Evolutionary conservation across 805 yeast species (phyloP), one percentile per base, ranked within the genome.

Genomic region (Suhomyces emberorum): DNA sequence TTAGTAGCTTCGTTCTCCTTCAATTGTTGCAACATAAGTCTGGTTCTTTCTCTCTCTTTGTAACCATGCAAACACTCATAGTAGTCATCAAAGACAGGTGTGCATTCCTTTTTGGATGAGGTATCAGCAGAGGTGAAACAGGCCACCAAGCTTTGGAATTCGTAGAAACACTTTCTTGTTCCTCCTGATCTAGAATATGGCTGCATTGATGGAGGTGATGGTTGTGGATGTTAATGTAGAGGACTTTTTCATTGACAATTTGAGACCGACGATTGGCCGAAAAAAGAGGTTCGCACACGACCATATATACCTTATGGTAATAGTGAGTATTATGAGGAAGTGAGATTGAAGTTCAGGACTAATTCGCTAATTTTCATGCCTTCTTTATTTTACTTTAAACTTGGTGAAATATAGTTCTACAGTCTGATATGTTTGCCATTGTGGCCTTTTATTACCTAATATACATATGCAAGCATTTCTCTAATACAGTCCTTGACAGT

Each of bases 401-500:
- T n/a, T n/a, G n/a, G n/a, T n/a, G n/a, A n/a, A n/a, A n/a, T n/a
- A n/a, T n/a, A n/a, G n/a, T n/a, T n/a, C n/a, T n/a, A n/a, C n/a
- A n/a, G n/a, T n/a, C n/a, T n/a, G n/a, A n/a, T n/a, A n/a, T 25
- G 14, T 12, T n/a, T n/a, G n/a, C n/a, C n/a, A n/a, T n/a, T n/a
- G n/a, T n/a, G n/a, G n/a, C n/a, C 10, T 22, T 27, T 20, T 10
- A 20, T 23, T 23, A 5, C 5, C 26, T 23, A 33, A 26, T 60
- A 83, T 19, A 84, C 81, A 55, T 79, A 81, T 2, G 93, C 93
- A 44, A 85, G 61, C 87, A 83, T 80, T 27, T 71, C 77, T 41
- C 84, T 72, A 12, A 88, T 83, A 34, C 82, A 69, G 22, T 75
- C 74, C 54, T 88, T 79, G 7, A 88, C 88, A 39, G 79, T 73